phyloP scores from a whole-genome alignment of 2,329 filamentous ascomycete genomes.

The Paecilomyces niveus region DNA sequence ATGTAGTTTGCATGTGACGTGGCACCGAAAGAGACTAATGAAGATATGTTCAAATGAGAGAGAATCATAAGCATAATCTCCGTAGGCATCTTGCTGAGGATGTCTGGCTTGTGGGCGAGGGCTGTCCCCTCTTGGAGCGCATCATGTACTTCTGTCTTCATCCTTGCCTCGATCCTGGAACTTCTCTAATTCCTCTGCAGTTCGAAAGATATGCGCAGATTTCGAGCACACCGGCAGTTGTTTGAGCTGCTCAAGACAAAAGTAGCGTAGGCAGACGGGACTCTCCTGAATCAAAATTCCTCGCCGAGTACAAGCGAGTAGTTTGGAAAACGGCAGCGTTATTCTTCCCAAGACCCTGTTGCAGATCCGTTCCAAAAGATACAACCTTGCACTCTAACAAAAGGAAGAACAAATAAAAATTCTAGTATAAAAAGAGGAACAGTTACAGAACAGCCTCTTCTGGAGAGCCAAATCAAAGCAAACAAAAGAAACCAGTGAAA shows the following conservation, averaged over 20 bases:
- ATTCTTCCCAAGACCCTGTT: not conserved
- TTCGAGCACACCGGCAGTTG: too few relatives aligned
- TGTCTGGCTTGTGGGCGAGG: slow-evolving; percentile 8
- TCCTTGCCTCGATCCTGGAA: not conserved
- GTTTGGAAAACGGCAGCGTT: not conserved
- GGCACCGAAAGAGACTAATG: slow-evolving; percentile 23
- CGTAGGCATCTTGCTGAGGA: slow-evolving; percentile 18
- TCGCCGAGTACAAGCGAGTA: not conserved
- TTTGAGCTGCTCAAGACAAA: too few relatives aligned
- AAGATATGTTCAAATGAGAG: slow-evolving; percentile 19
- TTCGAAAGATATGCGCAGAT: not conserved
- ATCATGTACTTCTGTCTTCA: not conserved
- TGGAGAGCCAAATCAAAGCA: not conserved
- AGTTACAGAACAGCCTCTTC: not conserved
- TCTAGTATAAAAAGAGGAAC: not conserved
- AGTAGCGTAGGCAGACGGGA: not conserved
- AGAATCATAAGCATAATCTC: slow-evolving; percentile 26
- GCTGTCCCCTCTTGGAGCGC: not conserved
- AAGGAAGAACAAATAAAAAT: not conserved
- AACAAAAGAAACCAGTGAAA: not conserved
- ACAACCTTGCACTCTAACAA: not conserved
- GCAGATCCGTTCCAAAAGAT: not conserved
- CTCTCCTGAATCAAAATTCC: not conserved
- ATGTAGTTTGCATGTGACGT: slow-evolving; percentile 21
- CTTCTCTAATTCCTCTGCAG: not conserved